Base-by-base conservation (phyloP, 2,329 filamentous ascomycete genomes). In the Trichothecium sympodiale region DNA sequence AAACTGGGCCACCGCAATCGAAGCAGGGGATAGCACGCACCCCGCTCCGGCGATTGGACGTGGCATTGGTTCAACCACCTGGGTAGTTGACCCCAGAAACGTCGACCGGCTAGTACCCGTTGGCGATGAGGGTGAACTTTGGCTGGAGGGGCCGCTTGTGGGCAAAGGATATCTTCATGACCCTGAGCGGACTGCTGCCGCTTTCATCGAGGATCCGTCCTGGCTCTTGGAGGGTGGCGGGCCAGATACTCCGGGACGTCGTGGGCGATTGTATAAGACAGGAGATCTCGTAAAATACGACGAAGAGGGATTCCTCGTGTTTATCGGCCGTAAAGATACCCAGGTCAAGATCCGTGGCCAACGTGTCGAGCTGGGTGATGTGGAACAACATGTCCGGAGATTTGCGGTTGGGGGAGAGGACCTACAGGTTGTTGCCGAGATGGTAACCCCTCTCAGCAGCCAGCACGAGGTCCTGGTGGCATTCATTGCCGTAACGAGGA, bases 351-450 rank as follows among this genome's bases (percentile, higher is more conserved):
- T 77, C 9, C 60, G 65, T 25, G 77, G 77, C 13, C 74, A 66
- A 39, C 53, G 71, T 28, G 58, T 73, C 33, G 76, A 70, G 51
- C 55, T 69, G 6, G 42, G 35, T 5, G 43, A 40, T 15, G 37
- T 47, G 2, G 45, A 46, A 23, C 15, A 31, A 15, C 36, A 39
- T 28, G 14, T 68, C 13, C 55, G 87, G 9, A 61, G 80, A 1
- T 61, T 65, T 10, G 66, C 81, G 0, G 52, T 60, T n/a, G 72
- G 83, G 39, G 83, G 78, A 34, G 62, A 72, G 4, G 81, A 77
- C 0, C 50, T 88, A 6, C 57, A 86, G 8, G 49, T 55, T 5
- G 34, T 30, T 14, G 34, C 34, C 4, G 34, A 35, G 18, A 12
- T 35, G 12, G 20, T 35, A 8, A n/a, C n/a, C 10, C 27, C 34